These are phyloP conservation scores for Apophysomyces trapeziformis DNA, from an alignment of 371 early-diverging fungal species.

Conservation along the genomic window DNA sequence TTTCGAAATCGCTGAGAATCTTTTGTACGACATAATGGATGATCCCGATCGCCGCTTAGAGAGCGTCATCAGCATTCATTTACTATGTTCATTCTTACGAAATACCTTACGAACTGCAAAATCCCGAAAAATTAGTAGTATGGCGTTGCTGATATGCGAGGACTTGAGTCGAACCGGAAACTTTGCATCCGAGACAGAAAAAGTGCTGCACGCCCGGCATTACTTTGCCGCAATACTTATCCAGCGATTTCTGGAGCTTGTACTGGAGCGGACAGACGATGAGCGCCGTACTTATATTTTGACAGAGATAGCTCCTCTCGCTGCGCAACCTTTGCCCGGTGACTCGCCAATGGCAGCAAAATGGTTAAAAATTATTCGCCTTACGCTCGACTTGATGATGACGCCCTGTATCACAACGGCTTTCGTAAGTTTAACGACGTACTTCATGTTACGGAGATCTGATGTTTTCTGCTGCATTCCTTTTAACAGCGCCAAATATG, in stretches of 20 bases:
- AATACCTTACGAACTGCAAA: not conserved
- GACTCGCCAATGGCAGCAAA: not conserved
- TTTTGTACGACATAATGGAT: constrained; percentile 11
- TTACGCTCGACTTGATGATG: not conserved
- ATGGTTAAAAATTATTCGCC: not conserved
- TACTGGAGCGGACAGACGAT: not conserved
- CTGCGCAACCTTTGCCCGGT: not conserved
- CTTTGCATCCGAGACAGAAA: not conserved
- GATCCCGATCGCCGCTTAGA: constrained; percentile 15
- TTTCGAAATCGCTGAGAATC: not conserved
- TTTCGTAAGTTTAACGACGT: not conserved
- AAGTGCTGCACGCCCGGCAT: not conserved
- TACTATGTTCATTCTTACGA: constrained; percentile 8
- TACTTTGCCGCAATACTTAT: not conserved
- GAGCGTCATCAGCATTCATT: not conserved
- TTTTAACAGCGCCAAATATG: not conserved
- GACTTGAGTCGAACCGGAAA: not conserved
- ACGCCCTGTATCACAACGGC: not conserved
- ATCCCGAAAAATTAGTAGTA: not conserved
- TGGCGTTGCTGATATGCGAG: not conserved
- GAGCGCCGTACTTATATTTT: not conserved
- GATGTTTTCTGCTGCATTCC: too few relatives aligned
- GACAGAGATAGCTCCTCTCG: not conserved
- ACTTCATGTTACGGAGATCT: too few relatives aligned
- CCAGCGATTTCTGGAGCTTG: not conserved